Evolutionary conservation across 1,284 basidiomycete species (phyloP), one percentile per base, ranked within the genome.

Genomic region (Cutaneotrichosporon sp.): DNA sequence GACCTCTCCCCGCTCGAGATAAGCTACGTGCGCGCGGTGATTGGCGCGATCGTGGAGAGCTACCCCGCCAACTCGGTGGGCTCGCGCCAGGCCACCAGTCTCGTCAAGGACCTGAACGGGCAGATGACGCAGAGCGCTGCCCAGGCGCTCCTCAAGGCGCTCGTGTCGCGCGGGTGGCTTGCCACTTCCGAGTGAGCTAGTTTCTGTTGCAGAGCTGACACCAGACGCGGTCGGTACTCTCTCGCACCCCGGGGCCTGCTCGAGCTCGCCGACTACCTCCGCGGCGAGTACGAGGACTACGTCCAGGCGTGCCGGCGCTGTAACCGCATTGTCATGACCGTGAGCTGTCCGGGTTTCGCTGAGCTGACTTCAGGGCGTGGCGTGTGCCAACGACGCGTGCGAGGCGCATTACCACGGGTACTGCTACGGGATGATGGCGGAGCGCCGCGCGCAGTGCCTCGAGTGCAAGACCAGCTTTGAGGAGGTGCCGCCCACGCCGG

Each of bases 61-160:
- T 77, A 78, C 58, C 78, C 77, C 4, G 76, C 68, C 46, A 76
- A 77, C 63, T 79, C 77, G 6, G 59, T 80, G 33, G 69, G 72
- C 3, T 66, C 69, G 5, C 67, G 66, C 13, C 65, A 69, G 47
- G 78, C 78, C 0, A 56, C 71, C 16, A 58, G 58, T 5, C 63
- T 72, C 5, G 60, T 63, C 14, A 11, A 24, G 55, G 67, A 67
- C 18, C 62, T 72, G 13, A 47, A 65, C 16, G 51, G 60, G 2
- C 64, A 58, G 7, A 69, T 77, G 68, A 63, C 68, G 1, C 64
- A 62, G 33, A 59, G 64, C n/a, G 56, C 43, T 0, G 78, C 72
- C 0, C 72, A 78, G 58, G 34, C 42, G 10, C 52, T 78, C 10
- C 66, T 79, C 11, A 54, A 54, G 2, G 69, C 71, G 2, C 67